Evolutionary conservation across 495 filamentous ascomycete species (phyloP).

Genomic region (Penicillium tannophilum): DNA sequence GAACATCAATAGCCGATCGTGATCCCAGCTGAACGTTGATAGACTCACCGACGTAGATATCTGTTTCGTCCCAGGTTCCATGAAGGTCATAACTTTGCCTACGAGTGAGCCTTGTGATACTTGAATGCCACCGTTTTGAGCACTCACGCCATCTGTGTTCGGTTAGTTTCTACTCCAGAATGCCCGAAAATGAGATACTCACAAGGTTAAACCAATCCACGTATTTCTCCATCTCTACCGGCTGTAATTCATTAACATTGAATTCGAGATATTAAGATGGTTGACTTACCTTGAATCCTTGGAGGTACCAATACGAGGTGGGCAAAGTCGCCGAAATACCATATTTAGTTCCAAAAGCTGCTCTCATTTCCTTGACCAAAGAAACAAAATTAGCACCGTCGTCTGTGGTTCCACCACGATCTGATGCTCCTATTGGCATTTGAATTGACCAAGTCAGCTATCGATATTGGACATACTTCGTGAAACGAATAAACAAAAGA

Average conservation of each 20-base stretch:
- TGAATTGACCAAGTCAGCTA: too few species aligned
- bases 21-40: too few species aligned
- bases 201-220: conserved; percentile 51
- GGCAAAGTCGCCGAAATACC: conserved; percentile 3
- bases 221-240: conserved; percentile 22
- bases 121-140: too few species aligned
- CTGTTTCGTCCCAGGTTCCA: conserved; percentile 18
- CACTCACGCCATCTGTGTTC: neutral
- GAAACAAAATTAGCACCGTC: conserved; percentile 36
- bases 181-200: neutral
- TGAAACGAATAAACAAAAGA: too few species aligned
- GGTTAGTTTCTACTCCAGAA: neutral
- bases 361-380: conserved; percentile 46
- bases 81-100: conserved; percentile 45
- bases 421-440: conserved; percentile 20
- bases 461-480: too few species aligned
- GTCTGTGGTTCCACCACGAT: conserved; percentile 25
- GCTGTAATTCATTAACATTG: too few species aligned
- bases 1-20: too few species aligned
- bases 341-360: conserved; percentile 38
- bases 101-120: too few species aligned
- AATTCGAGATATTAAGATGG: too few species aligned
- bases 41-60: neutral
- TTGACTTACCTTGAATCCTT: conserved; percentile 47
- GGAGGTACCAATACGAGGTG: conserved; percentile 38